Evolutionary conservation across 345 rosid genomes (phyloP), one percentile per base, ranked within the genome.

Genomic region (Eucalyptus decipiens): DNA sequence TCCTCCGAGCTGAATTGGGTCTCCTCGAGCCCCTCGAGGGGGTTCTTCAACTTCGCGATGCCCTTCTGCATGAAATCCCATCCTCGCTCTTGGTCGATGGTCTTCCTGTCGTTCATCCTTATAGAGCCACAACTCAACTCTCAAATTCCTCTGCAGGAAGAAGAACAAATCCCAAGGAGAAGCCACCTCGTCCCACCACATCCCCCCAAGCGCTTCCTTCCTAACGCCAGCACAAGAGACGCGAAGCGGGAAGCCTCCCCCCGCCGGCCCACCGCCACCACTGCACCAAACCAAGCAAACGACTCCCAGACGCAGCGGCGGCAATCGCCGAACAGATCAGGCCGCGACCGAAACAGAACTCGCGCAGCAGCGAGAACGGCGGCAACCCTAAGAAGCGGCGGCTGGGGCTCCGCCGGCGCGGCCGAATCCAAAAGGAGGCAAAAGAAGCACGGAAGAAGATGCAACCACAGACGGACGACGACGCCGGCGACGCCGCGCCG

Each of bases 31-130:
- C 95, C 96, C 88, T 96, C 98, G 34, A 96, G 90, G 88, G 91
- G 91, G 86, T 91, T 92, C 93, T 93, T 94, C 89, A 95, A 89
- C 94, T 95, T 95, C 76, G 89, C 88, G 67, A 95, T 94, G 45
- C 96, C 98, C 76, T 92, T 92, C 93, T 92, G 95, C 96, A 93
- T 89, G 88, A 89, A 92, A 43, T 90, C 93, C 97, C 98, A 95
- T 92, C 97, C 96, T 58, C 92, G 90, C 21, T 92, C 93, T 52
- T 93, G 88, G 85, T 92, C 93, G 16, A 91, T 92, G 16, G 90
- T 90, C 92, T 90, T 91, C 88, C 91, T 90, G 60, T 91, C 96
- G 18, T 65, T 92, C 96, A 89, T 89, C 42, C 10, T 47, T 12
- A 16, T 11, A 76, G 16, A 40, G 42, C 47, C 47, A 40, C 47